Base-by-base conservation (phyloP, 2,329 filamentous ascomycete genomes). In the Helminthosporium solani region DNA sequence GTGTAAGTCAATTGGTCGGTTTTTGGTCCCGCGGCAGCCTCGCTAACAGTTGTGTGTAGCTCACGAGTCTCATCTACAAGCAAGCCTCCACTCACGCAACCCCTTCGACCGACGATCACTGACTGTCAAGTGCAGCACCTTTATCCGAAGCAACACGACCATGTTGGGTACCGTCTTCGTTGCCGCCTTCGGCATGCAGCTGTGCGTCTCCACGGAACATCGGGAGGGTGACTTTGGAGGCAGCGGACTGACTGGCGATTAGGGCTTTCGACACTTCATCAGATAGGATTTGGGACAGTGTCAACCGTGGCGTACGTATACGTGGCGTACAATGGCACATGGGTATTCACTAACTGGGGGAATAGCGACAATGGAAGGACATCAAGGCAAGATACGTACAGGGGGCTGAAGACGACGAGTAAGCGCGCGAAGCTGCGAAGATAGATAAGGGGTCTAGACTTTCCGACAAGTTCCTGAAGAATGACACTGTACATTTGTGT, bases 341-440 rank as follows among this genome's bases (percentile, higher is more conserved):
- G 15, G 40, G 30, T 21, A 30, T 14, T 12, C 20, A 58, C 64
- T 67, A 58, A 67, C 45, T 21, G 20, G 11, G n/a, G 15, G 20
- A 48, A 62, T 68, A 97, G 92, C 90, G 92, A 68, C 92, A 96
- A 95, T 97, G 94, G 94, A 96, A 96, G 83, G 94, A 99, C 73
- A 96, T 99, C 79, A 92, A 95, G 78, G 78, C 85, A 73, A 86
- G 82, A 75, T 99, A 96, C 75, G 73, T 95, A 66, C 68, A 88
- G 75, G 79, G 79, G 49, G 82, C 78, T 46, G 85, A 87, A 56
- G 84, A 84, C 57, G 84, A 86, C 49, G 74, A 69, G 56, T 67
- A 68, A 33, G 45, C 42, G 44, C 39, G 18, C 34, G 42, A 49
- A 49, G 40, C 5, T 43, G 33, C 37, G 46, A 48, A 55, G 47